Base-by-base conservation (phyloP, 768 basidiomycete species). In the Daedaleopsis sinensis region DNA sequence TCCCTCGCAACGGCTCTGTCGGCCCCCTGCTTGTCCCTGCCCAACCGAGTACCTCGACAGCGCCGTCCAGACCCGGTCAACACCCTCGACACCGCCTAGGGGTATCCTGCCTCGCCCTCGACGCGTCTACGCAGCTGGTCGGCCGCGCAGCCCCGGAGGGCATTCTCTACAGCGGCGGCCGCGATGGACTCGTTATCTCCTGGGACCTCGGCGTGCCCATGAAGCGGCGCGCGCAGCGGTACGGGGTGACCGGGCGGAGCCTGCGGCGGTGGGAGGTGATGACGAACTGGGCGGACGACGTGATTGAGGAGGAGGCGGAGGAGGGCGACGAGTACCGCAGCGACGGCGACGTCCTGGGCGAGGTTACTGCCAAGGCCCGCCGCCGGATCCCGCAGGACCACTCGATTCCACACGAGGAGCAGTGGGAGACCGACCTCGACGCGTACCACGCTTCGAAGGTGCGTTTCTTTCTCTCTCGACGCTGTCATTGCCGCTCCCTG, bases 11-110 rank as follows among this genome's bases (percentile, higher is more conserved):
- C 36, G 94, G 95, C 13, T 79, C 82, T 9, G 82, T 86, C 5
- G 81, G 82, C 0, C 94, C 94, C 2, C 78, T 93, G 42, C 78
- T 96, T 54, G 72, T 86, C 49, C 77, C 76, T 13, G 73, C 75
- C 19, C 72, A 42, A 42, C 64, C 68, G 7, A 9, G 51, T 19
- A 59, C 62, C 1, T 42, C 56, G 5, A 49, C 54, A 12, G n/a
- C 48, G 24, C 23, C 47, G 9, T n/a, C 51, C 6, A 72, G 68
- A 58, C 67, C 71, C 50, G 63, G 69, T 16, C 74, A 74, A 12
- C 85, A 91, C 64, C 90, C 92, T n/a, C 82, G 88, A 36, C 95
- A 98, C 75, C 85, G 94, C 21, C 83, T 98, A 0, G 93, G 93
- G 4, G 87, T 95, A 39, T 86, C 91, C 0, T 88, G 91, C 0